Conservation (phyloP, 495 filamentous ascomycete species). For the Pseudevernia furfuracea region DNA sequence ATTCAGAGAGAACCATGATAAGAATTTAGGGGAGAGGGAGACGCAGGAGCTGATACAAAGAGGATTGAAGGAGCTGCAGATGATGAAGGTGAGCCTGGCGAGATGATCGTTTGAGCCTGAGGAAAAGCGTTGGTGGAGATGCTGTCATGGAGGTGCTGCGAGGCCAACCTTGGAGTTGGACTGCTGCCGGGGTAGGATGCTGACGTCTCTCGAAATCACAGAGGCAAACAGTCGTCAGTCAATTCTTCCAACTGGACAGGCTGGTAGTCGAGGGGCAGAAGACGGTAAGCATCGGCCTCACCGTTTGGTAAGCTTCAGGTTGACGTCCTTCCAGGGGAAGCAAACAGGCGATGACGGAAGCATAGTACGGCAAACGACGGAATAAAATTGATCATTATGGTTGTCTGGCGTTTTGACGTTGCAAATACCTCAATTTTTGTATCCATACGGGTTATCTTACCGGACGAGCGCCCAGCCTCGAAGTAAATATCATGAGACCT, state of each 20-base stretch:
- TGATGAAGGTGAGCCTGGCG: constrained; percentile 68
- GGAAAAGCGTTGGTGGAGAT: background rate
- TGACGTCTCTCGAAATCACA: constrained; percentile 35
- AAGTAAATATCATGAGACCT: background rate
- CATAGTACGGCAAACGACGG: constrained; percentile 58
- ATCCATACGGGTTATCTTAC: background rate
- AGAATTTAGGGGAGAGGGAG: constrained; percentile 59
- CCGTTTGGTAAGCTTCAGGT: background rate
- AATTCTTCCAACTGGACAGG: constrained; percentile 87
- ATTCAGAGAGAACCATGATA: constrained; percentile 65
- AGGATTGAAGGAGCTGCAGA: constrained; percentile 77
- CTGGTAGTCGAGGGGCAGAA: constrained; percentile 89
- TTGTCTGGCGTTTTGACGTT: constrained; percentile 5
- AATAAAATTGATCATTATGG: constrained; percentile 5
- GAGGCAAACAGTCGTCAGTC: constrained; percentile 91
- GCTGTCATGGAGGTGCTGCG: background rate
- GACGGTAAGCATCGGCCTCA: constrained; percentile 34
- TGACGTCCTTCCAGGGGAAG: constrained; percentile 52
- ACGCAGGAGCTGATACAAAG: constrained; percentile 85
- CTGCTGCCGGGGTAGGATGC: background rate
- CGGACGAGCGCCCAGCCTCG: background rate
- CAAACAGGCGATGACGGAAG: constrained; percentile 61
- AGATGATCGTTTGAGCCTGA: background rate
- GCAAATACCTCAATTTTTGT: background rate
- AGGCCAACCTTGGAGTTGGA: background rate